phyloP scores from a whole-genome alignment of 2,329 filamentous ascomycete genomes.

The Didymella sp. region DNA sequence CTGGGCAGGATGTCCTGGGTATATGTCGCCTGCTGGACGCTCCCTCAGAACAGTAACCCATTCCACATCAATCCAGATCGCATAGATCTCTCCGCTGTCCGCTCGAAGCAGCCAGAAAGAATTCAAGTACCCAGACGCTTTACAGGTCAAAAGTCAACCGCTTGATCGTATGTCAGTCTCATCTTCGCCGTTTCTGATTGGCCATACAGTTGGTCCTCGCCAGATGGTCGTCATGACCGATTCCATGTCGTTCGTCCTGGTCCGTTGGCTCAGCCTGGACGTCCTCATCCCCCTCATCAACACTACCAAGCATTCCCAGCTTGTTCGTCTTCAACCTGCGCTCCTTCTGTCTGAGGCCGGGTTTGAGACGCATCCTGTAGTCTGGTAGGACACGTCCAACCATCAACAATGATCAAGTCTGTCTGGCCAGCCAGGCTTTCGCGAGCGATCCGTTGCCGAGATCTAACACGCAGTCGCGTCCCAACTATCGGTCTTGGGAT shows the following conservation, averaged over 20 bases:
- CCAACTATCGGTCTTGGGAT: too few species aligned
- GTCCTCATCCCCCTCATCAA: not conserved
- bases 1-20: not conserved
- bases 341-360: not conserved
- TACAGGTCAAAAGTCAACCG: not conserved
- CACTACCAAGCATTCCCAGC: not conserved
- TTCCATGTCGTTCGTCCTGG: not conserved
- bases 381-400: not conserved
- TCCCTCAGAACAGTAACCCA: not conserved
- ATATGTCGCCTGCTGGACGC: not conserved
- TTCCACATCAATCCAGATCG: not conserved
- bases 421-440: not conserved
- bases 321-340: too few species aligned
- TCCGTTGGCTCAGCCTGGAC: not conserved
- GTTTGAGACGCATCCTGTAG: not conserved
- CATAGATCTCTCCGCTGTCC: not conserved
- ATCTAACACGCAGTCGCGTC: not conserved
- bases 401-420: not conserved
- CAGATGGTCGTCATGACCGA: not conserved
- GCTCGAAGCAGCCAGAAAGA: not conserved
- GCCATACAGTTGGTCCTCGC: not conserved
- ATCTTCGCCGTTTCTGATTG: not conserved
- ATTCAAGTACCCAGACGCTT: not conserved
- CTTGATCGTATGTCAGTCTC: not conserved
- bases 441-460: not conserved